These are phyloP conservation scores for Ophiognomonia clavigignenti-juglandacearum DNA, from an alignment of 2,329 filamentous ascomycete species.

Conservation along the genomic window DNA sequence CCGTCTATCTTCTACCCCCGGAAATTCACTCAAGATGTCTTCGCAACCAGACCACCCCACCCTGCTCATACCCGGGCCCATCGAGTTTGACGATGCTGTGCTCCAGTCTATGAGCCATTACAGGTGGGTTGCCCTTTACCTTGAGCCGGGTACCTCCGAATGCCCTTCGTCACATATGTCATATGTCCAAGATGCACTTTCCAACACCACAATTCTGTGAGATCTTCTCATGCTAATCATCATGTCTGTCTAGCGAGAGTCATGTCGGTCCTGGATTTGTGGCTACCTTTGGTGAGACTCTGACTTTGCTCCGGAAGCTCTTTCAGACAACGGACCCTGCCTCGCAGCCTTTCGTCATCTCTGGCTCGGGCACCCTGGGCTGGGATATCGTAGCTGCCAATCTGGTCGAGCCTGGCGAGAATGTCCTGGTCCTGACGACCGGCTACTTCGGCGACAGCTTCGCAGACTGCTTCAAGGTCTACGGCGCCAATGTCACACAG, in stretches of 20 bases:
- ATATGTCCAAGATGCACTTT: no score
- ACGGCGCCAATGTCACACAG: conserved; percentile 86
- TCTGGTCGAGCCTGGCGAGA: conserved; percentile 81
- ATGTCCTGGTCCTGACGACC: conserved; percentile 88
- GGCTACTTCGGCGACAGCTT: conserved; percentile 98
- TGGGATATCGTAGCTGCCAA: conserved; percentile 98
- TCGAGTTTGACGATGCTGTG: conserved; percentile 97
- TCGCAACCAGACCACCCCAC: conserved; percentile 60
- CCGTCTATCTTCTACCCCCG: conserved; percentile 22
- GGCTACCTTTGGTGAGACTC: conserved; percentile 81
- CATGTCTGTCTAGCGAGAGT: conserved; percentile 63
- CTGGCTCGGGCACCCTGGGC: conserved; percentile 89
- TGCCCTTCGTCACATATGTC: no score
- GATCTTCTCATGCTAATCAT: not conserved
- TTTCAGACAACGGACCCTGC: conserved; percentile 83
- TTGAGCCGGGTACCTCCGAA: no score
- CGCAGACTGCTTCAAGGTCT: conserved; percentile 84
- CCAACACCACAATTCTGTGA: not conserved
- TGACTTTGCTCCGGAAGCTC: conserved; percentile 83
- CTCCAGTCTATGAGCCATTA: conserved; percentile 93
- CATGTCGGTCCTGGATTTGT: conserved; percentile 90
- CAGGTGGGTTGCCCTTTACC: conserved; percentile 51
- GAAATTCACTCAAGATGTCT: conserved; percentile 46
- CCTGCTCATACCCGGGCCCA: conserved; percentile 92
- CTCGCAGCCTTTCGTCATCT: conserved; percentile 88